Evolutionary conservation across 1,139 yeast species (phyloP).

Genomic region (Nakaseomyces bracarensis): DNA sequence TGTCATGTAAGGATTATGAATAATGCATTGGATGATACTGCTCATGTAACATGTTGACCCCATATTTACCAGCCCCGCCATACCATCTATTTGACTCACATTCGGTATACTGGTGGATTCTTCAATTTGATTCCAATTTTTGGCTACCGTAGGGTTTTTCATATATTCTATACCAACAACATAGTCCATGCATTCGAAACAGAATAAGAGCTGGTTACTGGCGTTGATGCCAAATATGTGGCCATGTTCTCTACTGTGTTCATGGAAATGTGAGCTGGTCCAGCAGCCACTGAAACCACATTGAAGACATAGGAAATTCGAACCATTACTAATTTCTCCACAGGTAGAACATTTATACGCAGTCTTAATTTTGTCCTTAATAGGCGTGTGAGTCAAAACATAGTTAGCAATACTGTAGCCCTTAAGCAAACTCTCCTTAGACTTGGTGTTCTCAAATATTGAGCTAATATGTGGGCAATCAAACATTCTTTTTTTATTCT

Average conservation of each 20-base stretch:
- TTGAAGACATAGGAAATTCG: slow-evolving; percentile 65
- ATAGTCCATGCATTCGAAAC: slow-evolving; percentile 71
- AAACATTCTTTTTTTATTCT: background rate
- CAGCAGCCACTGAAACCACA: slow-evolving; percentile 80
- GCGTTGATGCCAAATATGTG: slow-evolving; percentile 59
- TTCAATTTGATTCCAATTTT: slow-evolving; percentile 28
- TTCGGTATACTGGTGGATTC: slow-evolving; percentile 43
- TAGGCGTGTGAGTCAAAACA: slow-evolving; percentile 20
- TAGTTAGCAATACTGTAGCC: slow-evolving; percentile 25
- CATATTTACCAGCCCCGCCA: slow-evolving; percentile 82
- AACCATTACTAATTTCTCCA: slow-evolving; percentile 36
- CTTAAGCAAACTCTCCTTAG: slow-evolving; percentile 25
- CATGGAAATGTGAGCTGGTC: slow-evolving; percentile 46
- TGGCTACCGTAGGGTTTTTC: slow-evolving; percentile 18
- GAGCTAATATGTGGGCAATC: slow-evolving; percentile 21
- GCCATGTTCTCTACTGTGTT: slow-evolving; percentile 52
- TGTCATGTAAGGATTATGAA: slow-evolving; percentile 82
- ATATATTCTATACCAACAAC: slow-evolving; percentile 42
- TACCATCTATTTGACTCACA: slow-evolving; percentile 58
- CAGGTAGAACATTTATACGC: slow-evolving; percentile 27
- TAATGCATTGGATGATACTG: slow-evolving; percentile 71
- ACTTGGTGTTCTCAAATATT: slow-evolving; percentile 22
- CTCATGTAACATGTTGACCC: slow-evolving; percentile 98
- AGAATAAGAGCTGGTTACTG: slow-evolving; percentile 51
- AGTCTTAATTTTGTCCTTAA: slow-evolving; percentile 17